Base-by-base conservation (phyloP, 176 grass and related monocot species). In the Phoenix roebelenii region DNA sequence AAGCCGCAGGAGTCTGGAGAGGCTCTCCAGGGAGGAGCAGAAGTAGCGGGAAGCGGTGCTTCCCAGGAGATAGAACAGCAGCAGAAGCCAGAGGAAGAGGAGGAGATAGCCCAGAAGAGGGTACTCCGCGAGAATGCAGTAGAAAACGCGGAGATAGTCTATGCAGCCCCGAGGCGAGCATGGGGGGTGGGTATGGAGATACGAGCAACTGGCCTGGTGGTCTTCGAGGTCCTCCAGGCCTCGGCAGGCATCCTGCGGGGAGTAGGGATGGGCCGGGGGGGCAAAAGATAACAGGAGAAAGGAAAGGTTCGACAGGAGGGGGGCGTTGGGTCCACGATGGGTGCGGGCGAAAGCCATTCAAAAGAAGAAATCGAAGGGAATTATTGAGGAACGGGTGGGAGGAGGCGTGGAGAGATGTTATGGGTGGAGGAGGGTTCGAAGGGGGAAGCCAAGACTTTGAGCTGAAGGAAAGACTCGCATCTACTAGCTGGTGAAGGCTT, bases 61-160 rank as follows among this genome's bases (percentile, higher is more conserved):
- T 16, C 86, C 91, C 17, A 96, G 86, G 22, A 96, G 68, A 79
- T 96, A 96, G 77, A 96, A 96, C 39, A 96, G 83, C 3, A 82
- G 29, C 3, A 87, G 48, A 1, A 95, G 80, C 83, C 80, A 95
- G 50, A 86, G 67, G 1, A 20, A 32, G 15, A 83, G 64, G 22
- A 72, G 55, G 7, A 44, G 20, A 51, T 68, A 71, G n/a, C 90
- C 82, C 28, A 89, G 66, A 57, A 72, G 18, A 18, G 76, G 66
- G 23, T 49, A 25, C 16, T 61, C 15, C 0, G 71, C 67, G 16
- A 70, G 76, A 15, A 9, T 1, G 74, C 90, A 95, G 70, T 95
- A 95, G 77, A 89, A 89, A 26, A 84, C 0, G 2, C 49, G 55
- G 49, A 89, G 83, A 77, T 95, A 95, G 71, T 89, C 62, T 10